These are phyloP conservation scores for Tricholoma matsutake DNA, from an alignment of 768 basidiomycete genomes.

Conservation along the genomic window DNA sequence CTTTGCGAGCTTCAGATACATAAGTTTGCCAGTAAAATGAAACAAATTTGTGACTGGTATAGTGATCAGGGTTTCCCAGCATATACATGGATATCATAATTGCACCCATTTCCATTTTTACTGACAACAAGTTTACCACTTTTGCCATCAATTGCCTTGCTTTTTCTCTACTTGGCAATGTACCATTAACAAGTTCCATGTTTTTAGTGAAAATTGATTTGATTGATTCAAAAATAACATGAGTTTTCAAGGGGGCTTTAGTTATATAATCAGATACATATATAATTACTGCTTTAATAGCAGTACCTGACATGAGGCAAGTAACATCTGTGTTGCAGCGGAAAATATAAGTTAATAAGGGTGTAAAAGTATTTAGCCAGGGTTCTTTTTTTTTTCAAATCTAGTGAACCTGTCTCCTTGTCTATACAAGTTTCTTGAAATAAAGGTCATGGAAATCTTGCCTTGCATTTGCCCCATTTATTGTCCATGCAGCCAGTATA, in stretches of 20 bases:
- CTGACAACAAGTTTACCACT: conserved; percentile 26
- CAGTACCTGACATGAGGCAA: conserved; percentile 36
- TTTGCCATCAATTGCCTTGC: conserved; percentile 28
- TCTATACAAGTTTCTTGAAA: no score
- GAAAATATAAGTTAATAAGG: conserved; percentile 28
- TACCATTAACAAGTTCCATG: conserved; percentile 17
- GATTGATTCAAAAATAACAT: conserved; percentile 33
- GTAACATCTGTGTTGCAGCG: conserved; percentile 39
- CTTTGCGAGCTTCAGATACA: conserved; percentile 20
- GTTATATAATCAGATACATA: conserved; percentile 33
- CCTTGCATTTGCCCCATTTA: no score
- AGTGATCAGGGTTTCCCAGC: no score
- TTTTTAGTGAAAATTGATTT: conserved; percentile 23
- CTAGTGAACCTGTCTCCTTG: conserved; percentile 12
- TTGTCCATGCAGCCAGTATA: no score
- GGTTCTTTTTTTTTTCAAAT: conserved; percentile 27
- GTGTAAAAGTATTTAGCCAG: conserved; percentile 36
- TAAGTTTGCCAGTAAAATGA: conserved; percentile 16
- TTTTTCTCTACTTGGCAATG: conserved; percentile 12
- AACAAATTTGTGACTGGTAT: no score
- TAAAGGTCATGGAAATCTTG: no score
- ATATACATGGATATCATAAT: conserved; percentile 33
- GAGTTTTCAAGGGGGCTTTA: conserved; percentile 36
- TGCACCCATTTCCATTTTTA: conserved; percentile 34
- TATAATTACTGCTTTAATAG: conserved; percentile 34